These are phyloP conservation scores for Diophrys appendiculata DNA, from an alignment of 73 alveolate genomes.

Conservation along the genomic window DNA sequence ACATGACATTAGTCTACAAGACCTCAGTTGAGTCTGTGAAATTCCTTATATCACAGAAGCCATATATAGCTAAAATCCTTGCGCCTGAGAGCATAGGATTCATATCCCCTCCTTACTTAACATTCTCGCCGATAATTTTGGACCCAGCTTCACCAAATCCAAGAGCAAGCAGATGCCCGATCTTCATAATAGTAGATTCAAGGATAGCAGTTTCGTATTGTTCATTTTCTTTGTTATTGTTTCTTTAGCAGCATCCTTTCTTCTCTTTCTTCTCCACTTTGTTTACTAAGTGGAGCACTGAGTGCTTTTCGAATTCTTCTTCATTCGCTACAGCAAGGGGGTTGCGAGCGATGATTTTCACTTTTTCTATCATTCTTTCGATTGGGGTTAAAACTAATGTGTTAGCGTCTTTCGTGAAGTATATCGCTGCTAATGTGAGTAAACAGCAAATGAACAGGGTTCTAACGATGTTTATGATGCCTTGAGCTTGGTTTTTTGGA, in stretches of 20 bases:
- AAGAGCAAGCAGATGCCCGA: conserved; percentile 67
- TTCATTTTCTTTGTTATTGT: background rate
- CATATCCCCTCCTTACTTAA: conserved; percentile 17
- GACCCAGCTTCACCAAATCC: conserved; percentile 78
- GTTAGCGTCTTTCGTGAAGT: conserved; percentile 69
- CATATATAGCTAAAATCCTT: conserved; percentile 80
- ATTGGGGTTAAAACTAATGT: conserved; percentile 69
- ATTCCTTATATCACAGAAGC: conserved; percentile 89
- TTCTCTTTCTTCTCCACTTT: background rate
- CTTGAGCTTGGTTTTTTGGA: background rate
- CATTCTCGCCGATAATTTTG: conserved; percentile 58
- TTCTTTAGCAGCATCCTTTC: background rate
- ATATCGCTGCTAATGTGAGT: conserved; percentile 60
- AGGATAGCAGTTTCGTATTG: conserved; percentile 52
- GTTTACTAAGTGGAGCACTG: conserved; percentile 2
- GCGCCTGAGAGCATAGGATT: conserved; percentile 62
- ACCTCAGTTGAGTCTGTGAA: conserved; percentile 91
- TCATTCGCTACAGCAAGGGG: conserved; percentile 69
- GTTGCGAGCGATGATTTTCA: conserved; percentile 60
- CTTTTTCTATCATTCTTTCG: conserved; percentile 74
- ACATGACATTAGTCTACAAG: conserved; percentile 74
- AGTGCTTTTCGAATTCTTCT: conserved; percentile 63
- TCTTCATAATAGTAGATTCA: conserved; percentile 65
- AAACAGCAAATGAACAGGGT: conserved; percentile 66
- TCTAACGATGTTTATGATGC: conserved; percentile 35